Evolutionary conservation across 768 basidiomycete genomes (phyloP).

Genomic region (Tylopilus balloui): DNA sequence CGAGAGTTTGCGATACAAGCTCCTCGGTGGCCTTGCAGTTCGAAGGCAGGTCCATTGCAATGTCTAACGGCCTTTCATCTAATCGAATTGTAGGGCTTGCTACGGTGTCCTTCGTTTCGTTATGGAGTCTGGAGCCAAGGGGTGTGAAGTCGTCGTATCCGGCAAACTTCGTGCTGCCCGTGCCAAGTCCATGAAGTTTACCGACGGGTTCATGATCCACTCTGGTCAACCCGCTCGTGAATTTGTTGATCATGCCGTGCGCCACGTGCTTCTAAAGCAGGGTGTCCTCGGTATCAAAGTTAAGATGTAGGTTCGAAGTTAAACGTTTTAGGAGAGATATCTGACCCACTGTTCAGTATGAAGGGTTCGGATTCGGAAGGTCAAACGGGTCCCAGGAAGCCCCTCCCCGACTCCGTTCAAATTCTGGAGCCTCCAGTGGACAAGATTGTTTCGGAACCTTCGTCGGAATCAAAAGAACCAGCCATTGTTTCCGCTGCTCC

Average conservation of each 20-base stretch:
- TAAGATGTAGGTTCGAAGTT: slow-evolving; percentile 71
- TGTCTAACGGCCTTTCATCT: background rate
- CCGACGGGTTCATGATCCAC: slow-evolving; percentile 99
- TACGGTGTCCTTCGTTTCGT: slow-evolving; percentile 99
- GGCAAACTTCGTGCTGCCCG: slow-evolving; percentile 99
- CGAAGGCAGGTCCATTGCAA: slow-evolving; percentile 64
- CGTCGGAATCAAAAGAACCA: slow-evolving; percentile 84
- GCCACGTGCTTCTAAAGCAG: slow-evolving; percentile 96
- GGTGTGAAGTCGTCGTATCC: slow-evolving; percentile 98
- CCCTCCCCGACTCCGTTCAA: slow-evolving; percentile 91
- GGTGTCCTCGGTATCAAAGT: slow-evolving; percentile 99
- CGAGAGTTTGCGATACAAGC: slow-evolving; percentile 97
- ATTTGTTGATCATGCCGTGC: slow-evolving; percentile 95
- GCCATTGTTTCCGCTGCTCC: slow-evolving; percentile 44
- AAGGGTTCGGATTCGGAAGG: slow-evolving; percentile 95
- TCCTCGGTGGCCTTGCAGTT: slow-evolving; percentile 98
- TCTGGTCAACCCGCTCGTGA: slow-evolving; percentile 97
- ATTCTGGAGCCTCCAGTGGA: slow-evolving; percentile 87
- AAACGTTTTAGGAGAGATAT: background rate
- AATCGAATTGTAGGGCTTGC: slow-evolving; percentile 61
- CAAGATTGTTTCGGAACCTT: slow-evolving; percentile 84
- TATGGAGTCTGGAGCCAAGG: slow-evolving; percentile 99
- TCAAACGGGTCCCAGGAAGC: slow-evolving; percentile 80
- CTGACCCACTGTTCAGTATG: slow-evolving; percentile 60
- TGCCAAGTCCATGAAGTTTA: slow-evolving; percentile 99